Base-by-base conservation (phyloP, 371 early-diverging fungal genomes). In the Mortierella sp. region DNA sequence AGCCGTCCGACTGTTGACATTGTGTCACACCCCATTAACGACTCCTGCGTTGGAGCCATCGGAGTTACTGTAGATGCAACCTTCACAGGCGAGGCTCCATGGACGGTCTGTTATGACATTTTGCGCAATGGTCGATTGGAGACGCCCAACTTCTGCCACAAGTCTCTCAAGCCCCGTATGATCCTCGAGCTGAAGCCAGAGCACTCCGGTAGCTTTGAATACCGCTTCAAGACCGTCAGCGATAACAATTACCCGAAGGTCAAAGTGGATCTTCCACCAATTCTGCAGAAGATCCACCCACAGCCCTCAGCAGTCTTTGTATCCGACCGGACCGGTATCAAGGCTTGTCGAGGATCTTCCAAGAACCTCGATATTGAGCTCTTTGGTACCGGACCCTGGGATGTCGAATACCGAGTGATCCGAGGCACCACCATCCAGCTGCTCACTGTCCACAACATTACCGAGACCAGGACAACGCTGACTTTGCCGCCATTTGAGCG, bases 41-140 rank as follows among this genome's bases (percentile, higher is more conserved):
- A 72, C 44, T 66, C 67, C 6, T 72, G 73, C 47, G 73, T 66
- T 4, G 73, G 73, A 28, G 73, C 73, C 6, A 72, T 72, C 42
- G 73, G 73, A 37, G 67, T 72, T 11, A 62, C 73, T 0, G 61
- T 72, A 11, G 67, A 61, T 26, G 73, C 73, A 5, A 72, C 73
- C 3, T 72, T 72, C 32, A 72, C 73, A 7, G 73, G 73, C 19
- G 73, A 72, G 28, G 73, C 62, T 7, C 73, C 73, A 11, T 72
- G 73, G 73, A 49, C 56, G 9, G 63, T 72, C 15, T 72, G 73
- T 41, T 66, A 57, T 26, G 67, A 72, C 8, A 59, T 72, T 24
- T 50, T 24, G 53, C 67, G 66, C 14, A 61, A 72, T 19, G 62
- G 57, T 17, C 34, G 28, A 0, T 49, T 43, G 30, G 11, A 39